Percentiles rank a stretch among this genome's conserved stretches.
phyloP scores from a whole-genome alignment of 768 basidiomycete genomes.

The Chlorophyllum brunneum region DNA sequence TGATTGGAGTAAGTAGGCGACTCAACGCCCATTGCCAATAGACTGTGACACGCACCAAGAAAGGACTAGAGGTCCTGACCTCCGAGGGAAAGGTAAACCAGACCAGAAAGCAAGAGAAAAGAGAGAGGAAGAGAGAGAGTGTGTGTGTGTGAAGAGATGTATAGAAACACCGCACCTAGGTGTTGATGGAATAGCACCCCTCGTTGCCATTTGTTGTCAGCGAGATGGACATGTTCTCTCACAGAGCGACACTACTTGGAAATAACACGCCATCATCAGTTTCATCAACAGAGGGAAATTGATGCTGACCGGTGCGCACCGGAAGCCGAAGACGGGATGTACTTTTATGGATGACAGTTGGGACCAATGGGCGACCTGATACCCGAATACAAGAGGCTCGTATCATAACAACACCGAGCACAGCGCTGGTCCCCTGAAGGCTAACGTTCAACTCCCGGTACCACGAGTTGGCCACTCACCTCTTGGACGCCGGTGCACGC shows the following conservation, averaged over 20 bases:
- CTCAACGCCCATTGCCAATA: neutral
- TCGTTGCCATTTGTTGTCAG: constrained; percentile 11
- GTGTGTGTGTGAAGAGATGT: neutral
- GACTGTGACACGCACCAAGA: constrained; percentile 1
- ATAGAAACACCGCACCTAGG: neutral
- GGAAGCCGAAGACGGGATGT: too few species aligned
- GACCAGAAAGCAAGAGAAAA: neutral
- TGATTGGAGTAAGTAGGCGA: neutral
- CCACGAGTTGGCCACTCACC: too few species aligned
- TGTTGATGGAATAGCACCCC: constrained; percentile 7
- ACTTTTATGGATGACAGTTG: neutral
- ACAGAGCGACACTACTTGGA: neutral
- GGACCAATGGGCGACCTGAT: too few species aligned
- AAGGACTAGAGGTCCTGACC: constrained; percentile 12
- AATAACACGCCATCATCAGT: constrained; percentile 8
- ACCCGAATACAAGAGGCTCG: neutral
- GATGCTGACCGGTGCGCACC: neutral
- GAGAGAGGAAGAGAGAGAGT: neutral
- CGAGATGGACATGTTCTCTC: neutral
- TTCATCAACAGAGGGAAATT: constrained; percentile 5
- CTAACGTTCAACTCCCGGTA: too few species aligned
- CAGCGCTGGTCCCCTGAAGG: too few species aligned
- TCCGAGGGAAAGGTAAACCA: neutral
- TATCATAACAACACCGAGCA: neutral
- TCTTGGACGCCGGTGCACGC: too few species aligned